These are phyloP conservation scores for Botrytis galanthina DNA, from an alignment of 2,329 filamentous ascomycete species.

Conservation along the genomic window DNA sequence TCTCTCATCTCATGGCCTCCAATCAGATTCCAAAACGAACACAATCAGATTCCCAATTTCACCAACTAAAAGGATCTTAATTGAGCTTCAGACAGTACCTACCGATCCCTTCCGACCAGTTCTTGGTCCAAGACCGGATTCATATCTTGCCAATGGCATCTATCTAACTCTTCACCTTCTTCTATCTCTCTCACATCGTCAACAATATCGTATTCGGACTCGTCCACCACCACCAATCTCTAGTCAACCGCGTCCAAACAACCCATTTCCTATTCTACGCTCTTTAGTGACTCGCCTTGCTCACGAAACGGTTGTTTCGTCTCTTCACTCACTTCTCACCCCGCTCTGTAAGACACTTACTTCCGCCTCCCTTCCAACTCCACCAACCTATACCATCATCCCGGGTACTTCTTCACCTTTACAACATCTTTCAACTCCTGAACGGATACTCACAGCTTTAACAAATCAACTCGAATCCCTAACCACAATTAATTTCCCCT, in stretches of 20 bases:
- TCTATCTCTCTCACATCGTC: slow-evolving; percentile 74
- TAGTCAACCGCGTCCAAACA: slow-evolving; percentile 49
- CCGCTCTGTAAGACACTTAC: slow-evolving; percentile 30
- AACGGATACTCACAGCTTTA: slow-evolving; percentile 44
- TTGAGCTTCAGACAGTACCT: slow-evolving; percentile 63
- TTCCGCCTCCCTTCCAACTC: slow-evolving; percentile 30
- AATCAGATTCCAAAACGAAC: slow-evolving; percentile 51
- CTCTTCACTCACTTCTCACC: slow-evolving; percentile 28
- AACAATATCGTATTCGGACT: slow-evolving; percentile 68
- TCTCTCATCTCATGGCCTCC: slow-evolving; percentile 68
- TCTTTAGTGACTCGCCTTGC: slow-evolving; percentile 45
- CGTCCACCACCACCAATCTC: slow-evolving; percentile 55
- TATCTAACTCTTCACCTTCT: slow-evolving; percentile 70
- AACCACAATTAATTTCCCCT: slow-evolving; percentile 39
- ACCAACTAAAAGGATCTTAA: slow-evolving; percentile 54
- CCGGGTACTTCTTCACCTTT: slow-evolving; percentile 28
- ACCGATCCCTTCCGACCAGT: slow-evolving; percentile 44
- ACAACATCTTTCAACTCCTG: slow-evolving; percentile 34
- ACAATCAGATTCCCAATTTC: slow-evolving; percentile 55
- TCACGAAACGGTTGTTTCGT: slow-evolving; percentile 32
- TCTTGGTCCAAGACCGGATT: slow-evolving; percentile 40
- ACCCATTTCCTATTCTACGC: slow-evolving; percentile 57
- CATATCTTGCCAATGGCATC: slow-evolving; percentile 61
- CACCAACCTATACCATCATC: slow-evolving; percentile 31
- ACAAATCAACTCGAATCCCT: slow-evolving; percentile 44